Base-by-base conservation (phyloP, 306 rosid genomes). In the Psophocarpus tetragonolobus region DNA sequence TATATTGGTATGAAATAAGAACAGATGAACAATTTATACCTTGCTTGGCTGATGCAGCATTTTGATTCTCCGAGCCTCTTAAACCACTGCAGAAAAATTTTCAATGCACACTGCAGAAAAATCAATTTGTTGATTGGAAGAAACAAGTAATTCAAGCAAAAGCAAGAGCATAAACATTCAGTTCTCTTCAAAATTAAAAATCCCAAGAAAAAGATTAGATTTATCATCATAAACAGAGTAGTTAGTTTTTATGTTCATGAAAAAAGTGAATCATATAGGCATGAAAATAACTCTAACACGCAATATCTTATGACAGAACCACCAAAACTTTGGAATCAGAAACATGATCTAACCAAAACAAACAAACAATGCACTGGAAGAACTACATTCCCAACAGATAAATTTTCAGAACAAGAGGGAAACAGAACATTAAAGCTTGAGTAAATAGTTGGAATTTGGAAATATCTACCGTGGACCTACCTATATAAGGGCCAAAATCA, bases 1-100 rank as follows among this genome's bases (percentile, higher is more conserved):
- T 29, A 36, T n/a, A n/a, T n/a, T 13, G 67, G 35, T 36, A 73
- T 51, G 48, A 38, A 56, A 67, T 13, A 78, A 35, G 38, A 75
- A 14, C 12, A 80, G 23, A 64, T 38, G 75, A 30, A 61, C 20
- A 69, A 67, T 30, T 27, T 29, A 69, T 62, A 91, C 98, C 97
- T 90, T 93, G 96, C 98, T 93, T 35, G 98, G 98, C 79, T 91
- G 96, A 84, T 93, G 98, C 83, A 93, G 90, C 98, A 93, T 91
- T 84, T 89, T 93, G 75, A 93, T 93, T 76, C 98, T 85, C 75
- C 97, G 89, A 83, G 97, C 98, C 82, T 93, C 98, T 81, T 91
- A 97, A 82, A 93, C 98, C n/a, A n/a, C n/a, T n/a, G n/a, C n/a
- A n/a, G n/a, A n/a, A n/a, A n/a, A n/a, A n/a, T n/a, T n/a, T n/a